A percentile compares a stretch with the other conserved stretches of the same genome.
These are phyloP conservation scores for Ambrosia trifida DNA, from an alignment of 129 eudicot species.

Conservation along the genomic window DNA sequence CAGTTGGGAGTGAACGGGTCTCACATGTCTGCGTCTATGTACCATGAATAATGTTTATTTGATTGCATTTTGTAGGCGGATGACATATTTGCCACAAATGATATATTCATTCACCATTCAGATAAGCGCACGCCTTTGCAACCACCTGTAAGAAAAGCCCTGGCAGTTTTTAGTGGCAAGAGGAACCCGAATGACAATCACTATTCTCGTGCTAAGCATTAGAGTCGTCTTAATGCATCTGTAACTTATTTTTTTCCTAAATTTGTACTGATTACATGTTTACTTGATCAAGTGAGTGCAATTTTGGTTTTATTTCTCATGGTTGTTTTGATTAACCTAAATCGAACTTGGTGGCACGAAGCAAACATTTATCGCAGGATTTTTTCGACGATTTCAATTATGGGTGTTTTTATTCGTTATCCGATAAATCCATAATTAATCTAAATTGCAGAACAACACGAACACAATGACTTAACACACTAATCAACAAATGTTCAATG, in stretches of 20 bases:
- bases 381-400: too few relatives aligned
- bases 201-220: slow-evolving; percentile 69
- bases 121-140: slow-evolving; percentile 72
- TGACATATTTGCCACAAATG: slow-evolving; percentile 63
- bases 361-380: too few relatives aligned
- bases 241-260: background rate
- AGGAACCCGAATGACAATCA: slow-evolving; percentile 96
- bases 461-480: too few relatives aligned
- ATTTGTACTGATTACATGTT: slow-evolving; percentile 2
- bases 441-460: too few relatives aligned
- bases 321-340: background rate
- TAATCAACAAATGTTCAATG: too few relatives aligned
- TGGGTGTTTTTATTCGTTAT: too few relatives aligned
- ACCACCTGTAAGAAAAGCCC: slow-evolving; percentile 86
- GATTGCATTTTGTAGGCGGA: slow-evolving; percentile 43
- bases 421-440: too few relatives aligned
- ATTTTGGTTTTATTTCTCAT: slow-evolving; percentile 24
- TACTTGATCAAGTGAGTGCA: slow-evolving; percentile 21
- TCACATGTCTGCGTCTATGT: background rate
- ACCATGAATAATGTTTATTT: background rate
- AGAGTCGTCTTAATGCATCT: slow-evolving; percentile 12
- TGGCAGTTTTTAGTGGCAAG: slow-evolving; percentile 77
- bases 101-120: slow-evolving; percentile 63
- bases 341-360: too few relatives aligned
- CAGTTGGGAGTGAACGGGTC: background rate